Base-by-base conservation (phyloP, 1,284 basidiomycete genomes). In the Ceratobasidium theobromae region DNA sequence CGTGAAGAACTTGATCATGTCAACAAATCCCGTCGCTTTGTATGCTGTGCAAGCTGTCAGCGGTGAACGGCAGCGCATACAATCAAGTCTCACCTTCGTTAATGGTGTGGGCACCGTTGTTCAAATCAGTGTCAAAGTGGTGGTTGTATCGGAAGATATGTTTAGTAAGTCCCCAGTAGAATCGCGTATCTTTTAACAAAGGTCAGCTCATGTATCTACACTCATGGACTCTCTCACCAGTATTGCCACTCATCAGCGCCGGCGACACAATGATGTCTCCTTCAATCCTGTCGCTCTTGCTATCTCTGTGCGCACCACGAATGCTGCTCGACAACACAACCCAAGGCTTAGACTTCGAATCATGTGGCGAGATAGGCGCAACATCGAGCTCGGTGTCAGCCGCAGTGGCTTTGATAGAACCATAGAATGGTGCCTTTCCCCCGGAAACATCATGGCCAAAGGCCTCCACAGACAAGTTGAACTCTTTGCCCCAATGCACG, bases 71-170 rank as follows among this genome's bases (percentile, higher is more conserved):
- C 16, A 16, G 16, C 11, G 25, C 54, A 14, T 6, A 25, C 25
- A 11, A 28, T 32, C 33, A 23, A 16, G 32, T 58, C 68, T 66
- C 70, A 78, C 81, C 76, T 77, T 87, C 86, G 68, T 87, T 82
- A 41, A 86, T 82, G 0, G 89, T 89, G 74, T 91, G 89, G 2
- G 81, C 82, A 52, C 77, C 77, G 70, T 75, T 69, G 55, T 60
- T 48, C 18, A 60, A 16, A 60, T 60, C 55, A 18, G 8, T 14
- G 11, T 58, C 35, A 30, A 70, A 67, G 27, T 67, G 58, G 18
- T 76, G 73, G 38, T 71, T 77, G 73, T 82, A 85, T 6, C 84
- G 79, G 76, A 84, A 86, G 69, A 86, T 83, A 69, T 82, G 76
- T 40, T 71, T 69, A 1, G 82, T 79, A 14, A 84, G 71, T 28